A percentile compares a stretch with the other conserved stretches of the same genome.
Conservation (phyloP, 2,329 filamentous ascomycete genomes). For the Ophiostoma sp. region DNA sequence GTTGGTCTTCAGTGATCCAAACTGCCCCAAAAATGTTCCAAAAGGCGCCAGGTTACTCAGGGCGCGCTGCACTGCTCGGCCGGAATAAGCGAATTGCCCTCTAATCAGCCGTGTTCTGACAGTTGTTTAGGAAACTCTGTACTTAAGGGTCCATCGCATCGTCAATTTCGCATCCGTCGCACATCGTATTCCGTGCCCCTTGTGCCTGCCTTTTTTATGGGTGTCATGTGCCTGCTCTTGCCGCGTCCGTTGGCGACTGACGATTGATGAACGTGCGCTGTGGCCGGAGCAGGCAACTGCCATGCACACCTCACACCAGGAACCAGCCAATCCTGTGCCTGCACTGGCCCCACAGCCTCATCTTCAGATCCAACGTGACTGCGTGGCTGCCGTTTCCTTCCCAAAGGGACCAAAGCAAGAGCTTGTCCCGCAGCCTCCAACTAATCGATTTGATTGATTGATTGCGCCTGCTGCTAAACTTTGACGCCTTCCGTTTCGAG, state of each 20-base stretch:
- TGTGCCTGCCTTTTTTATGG: neutral
- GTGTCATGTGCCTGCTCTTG: neutral
- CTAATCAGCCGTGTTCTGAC: neutral
- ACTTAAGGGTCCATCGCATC: neutral
- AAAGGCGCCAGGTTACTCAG: neutral
- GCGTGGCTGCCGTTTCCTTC: neutral
- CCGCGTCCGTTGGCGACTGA: neutral
- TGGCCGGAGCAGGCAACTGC: constrained; percentile 11
- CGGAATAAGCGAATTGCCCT: constrained; percentile 2
- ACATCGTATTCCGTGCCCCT: neutral
- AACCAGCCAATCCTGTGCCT: constrained; percentile 11
- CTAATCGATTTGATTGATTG: neutral
- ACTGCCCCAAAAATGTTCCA: neutral
- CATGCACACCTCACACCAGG: constrained; percentile 5
- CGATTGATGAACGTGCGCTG: neutral
- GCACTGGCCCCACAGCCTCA: neutral
- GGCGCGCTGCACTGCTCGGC: neutral
- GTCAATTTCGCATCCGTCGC: neutral
- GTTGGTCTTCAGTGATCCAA: neutral
- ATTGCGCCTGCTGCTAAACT: neutral
- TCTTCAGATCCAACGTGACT: neutral
- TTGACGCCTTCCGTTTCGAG: constrained; percentile 17
- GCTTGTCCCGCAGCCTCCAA: neutral
- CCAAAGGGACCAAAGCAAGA: neutral
- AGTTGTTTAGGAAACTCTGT: neutral